Conservation (phyloP, 129 eudicot genomes). For the Flaveria brownii region DNA sequence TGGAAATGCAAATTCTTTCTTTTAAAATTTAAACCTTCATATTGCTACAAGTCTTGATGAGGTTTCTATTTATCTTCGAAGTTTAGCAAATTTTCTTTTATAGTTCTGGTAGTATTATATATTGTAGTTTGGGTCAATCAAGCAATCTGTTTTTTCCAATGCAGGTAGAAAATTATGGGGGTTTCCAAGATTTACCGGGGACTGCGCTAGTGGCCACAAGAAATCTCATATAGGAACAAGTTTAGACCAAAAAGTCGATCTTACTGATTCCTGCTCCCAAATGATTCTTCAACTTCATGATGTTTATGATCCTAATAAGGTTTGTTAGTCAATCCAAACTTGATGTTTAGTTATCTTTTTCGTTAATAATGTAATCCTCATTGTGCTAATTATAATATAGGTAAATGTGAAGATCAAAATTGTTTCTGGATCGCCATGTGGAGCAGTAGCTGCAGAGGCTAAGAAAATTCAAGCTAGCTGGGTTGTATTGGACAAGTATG, state of each 20-base stretch:
- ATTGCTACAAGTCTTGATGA: conserved; percentile 6
- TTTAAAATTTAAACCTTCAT: conserved; percentile 16
- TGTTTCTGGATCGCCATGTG: conserved; percentile 76
- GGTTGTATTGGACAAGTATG: conserved; percentile 96
- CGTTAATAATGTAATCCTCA: conserved; percentile 14
- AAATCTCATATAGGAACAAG: conserved; percentile 56
- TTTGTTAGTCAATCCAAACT: conserved; percentile 16
- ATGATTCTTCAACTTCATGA: conserved; percentile 98
- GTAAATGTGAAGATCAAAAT: conserved; percentile 90
- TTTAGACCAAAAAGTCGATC: conserved; percentile 68
- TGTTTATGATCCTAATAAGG: conserved; percentile 97
- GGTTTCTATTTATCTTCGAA: not conserved
- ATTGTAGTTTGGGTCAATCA: not conserved
- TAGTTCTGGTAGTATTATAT: not conserved
- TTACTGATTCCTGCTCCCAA: conserved; percentile 91
- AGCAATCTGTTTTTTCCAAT: conserved; percentile 16
- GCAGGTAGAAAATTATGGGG: conserved; percentile 83
- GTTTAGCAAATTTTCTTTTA: not conserved
- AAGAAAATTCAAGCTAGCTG: conserved; percentile 79
- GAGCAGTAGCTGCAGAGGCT: conserved; percentile 90
- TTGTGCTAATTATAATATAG: conserved; percentile 39
- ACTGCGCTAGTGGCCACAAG: conserved; percentile 90
- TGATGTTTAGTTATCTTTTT: conserved; percentile 16
- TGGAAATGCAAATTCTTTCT: conserved; percentile 14
- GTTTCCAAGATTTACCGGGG: conserved; percentile 93